phyloP scores from a whole-genome alignment of 2,329 filamentous ascomycete genomes.

The Penicillium glabrum region DNA sequence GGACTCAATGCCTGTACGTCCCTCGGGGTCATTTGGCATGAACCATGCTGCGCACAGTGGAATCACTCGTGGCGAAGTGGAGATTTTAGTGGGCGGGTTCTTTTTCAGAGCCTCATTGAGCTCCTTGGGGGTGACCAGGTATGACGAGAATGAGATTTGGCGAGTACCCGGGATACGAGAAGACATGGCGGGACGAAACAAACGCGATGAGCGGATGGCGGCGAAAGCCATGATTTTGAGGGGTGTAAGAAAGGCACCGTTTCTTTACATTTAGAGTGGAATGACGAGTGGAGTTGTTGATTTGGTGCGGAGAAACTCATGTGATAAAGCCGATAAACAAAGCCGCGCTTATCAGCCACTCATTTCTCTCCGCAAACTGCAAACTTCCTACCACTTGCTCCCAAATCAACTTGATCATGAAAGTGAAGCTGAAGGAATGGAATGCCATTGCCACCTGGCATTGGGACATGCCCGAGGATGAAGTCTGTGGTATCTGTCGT shows the following conservation, averaged over 20 bases:
- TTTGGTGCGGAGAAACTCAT: slow-evolving; percentile 24
- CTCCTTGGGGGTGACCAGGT: slow-evolving; percentile 82
- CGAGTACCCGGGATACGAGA: slow-evolving; percentile 41
- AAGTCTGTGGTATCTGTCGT: slow-evolving; percentile 97
- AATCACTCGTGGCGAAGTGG: slow-evolving; percentile 78
- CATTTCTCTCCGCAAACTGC: background rate
- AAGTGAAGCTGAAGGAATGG: slow-evolving; percentile 92
- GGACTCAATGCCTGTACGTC: slow-evolving; percentile 73
- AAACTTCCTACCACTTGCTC: background rate
- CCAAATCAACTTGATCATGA: slow-evolving; percentile 60
- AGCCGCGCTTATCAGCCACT: slow-evolving; percentile 12
- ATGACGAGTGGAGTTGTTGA: slow-evolving; percentile 7
- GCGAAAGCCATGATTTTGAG: slow-evolving; percentile 35
- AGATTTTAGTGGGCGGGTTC: slow-evolving; percentile 76
- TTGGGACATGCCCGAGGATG: slow-evolving; percentile 96
- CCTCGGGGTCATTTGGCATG: slow-evolving; percentile 78
- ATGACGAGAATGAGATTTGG: slow-evolving; percentile 65
- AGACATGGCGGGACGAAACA: slow-evolving; percentile 29
- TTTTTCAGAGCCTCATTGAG: slow-evolving; percentile 78
- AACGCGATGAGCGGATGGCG: slow-evolving; percentile 32
- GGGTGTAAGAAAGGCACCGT: background rate
- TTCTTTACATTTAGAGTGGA: slow-evolving; percentile 29
- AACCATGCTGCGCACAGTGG: slow-evolving; percentile 95
- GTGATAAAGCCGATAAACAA: slow-evolving; percentile 17
- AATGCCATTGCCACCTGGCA: slow-evolving; percentile 94